Evolutionary conservation across 106 monocot species (phyloP), one percentile per base, ranked within the genome.

Genomic region (Platanthera guangdongensis): DNA sequence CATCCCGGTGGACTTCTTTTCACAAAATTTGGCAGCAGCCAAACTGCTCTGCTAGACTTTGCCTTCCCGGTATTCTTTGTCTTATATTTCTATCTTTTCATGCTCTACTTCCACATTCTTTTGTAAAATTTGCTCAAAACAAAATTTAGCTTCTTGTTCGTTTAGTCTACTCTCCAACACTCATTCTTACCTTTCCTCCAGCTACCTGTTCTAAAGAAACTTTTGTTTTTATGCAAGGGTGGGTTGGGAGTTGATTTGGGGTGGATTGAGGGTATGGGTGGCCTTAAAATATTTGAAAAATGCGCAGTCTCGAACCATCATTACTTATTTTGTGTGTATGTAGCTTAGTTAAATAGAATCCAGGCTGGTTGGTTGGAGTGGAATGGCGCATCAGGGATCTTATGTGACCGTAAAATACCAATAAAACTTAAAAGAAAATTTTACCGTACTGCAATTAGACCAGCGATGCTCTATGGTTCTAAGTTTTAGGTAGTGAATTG

Each of bases 1-100:
- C 91, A 97, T 80, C 86, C 86, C 79, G 89, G 93, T 13, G 87
- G 93, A 62, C 91, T 91, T 75, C 91, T 93, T 77, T 89, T 97
- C 70, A 93, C 93, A 68, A 97, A 97, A 80, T 94, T 97, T 81
- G 90, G 88, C 63, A 88, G 86, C 86, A 97, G 80, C 80, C 97
- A 93, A 77, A 87, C 92, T 18, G 91, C 97, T 46, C 82, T 97
- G 8, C 83, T 97, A 50, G 97, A 97, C 80, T 85, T 97, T 83
- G 87, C 97, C 75, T 91, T 97, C 74, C 97, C 97, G 81, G 97
- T 97, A 93, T 68, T 21, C 16, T 65, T 12, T 32, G 11, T 0
- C 10, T 32, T 60, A 9, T 30, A 30, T 64, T 32, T 65, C 32
- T 65, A 30, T 19, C 21, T 65, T 65, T 65, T 65, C 11, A 65